Evolutionary conservation across 169 alveolate genomes (phyloP).

Genomic region (Cystoisospora suis): DNA sequence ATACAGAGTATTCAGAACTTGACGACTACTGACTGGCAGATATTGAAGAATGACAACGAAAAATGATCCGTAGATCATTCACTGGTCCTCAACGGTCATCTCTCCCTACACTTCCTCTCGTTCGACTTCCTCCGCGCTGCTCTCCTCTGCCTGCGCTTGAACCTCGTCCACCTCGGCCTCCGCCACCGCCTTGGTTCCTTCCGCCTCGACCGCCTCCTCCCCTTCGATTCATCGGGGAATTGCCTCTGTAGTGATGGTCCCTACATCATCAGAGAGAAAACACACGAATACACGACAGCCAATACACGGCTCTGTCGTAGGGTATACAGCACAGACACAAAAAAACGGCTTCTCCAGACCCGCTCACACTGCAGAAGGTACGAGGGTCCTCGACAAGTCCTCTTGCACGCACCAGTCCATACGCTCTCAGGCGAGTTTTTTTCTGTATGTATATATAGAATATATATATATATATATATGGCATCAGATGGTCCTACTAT

Average conservation of each 20-base stretch:
- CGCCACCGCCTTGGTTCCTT: background rate
- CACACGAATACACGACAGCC: no score
- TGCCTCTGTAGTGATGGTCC: background rate
- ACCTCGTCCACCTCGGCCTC: conserved; percentile 13
- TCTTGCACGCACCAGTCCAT: no score
- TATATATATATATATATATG: no score
- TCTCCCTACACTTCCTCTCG: conserved; percentile 16
- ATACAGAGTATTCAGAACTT: no score
- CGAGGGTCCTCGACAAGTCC: no score
- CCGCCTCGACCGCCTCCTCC: background rate
- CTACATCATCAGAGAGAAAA: background rate
- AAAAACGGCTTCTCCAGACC: background rate
- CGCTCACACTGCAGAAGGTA: background rate
- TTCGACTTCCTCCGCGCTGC: background rate
- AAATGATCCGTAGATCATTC: background rate
- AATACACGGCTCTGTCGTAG: background rate
- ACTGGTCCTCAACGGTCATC: background rate
- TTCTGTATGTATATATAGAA: no score
- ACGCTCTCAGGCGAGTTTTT: no score
- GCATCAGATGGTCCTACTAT: no score
- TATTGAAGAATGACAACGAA: background rate
- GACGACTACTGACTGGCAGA: no score
- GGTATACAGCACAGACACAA: background rate
- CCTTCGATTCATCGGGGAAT: background rate
- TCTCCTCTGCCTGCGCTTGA: background rate